These are phyloP conservation scores for Mycena olivaceomarginata DNA, from an alignment of 768 basidiomycete genomes.

Conservation along the genomic window DNA sequence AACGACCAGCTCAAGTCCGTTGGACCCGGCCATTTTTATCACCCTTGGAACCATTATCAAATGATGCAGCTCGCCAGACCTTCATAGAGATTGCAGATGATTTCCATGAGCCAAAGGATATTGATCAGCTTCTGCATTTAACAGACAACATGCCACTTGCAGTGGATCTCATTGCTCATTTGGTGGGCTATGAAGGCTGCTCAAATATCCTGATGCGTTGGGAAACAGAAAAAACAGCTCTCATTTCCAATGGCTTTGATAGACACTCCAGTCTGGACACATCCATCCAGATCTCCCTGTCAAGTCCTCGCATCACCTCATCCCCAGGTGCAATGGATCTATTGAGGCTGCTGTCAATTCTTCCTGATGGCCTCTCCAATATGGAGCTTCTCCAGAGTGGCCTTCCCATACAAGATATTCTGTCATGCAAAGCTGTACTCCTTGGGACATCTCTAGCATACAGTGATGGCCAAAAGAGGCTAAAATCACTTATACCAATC, in stretches of 20 bases:
- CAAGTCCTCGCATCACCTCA: neutral
- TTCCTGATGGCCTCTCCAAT: neutral
- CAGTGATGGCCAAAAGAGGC: neutral
- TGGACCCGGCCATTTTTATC: too few relatives aligned
- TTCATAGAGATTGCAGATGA: neutral
- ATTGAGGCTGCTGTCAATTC: neutral
- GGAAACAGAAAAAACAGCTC: constrained; percentile 13
- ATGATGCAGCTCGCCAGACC: constrained; percentile 23
- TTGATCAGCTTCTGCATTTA: neutral
- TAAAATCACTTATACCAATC: neutral
- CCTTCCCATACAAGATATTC: neutral
- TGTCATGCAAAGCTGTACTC: neutral
- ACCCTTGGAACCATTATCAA: neutral
- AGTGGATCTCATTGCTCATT: too few relatives aligned
- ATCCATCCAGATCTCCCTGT: constrained; percentile 18
- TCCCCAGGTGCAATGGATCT: neutral
- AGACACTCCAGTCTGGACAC: constrained; percentile 4
- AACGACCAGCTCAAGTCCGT: too few relatives aligned
- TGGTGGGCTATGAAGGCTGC: constrained; percentile 13
- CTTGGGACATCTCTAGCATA: neutral
- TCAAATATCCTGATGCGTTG: neutral
- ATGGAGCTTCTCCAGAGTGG: neutral
- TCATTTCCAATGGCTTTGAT: constrained; percentile 15
- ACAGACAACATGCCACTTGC: too few relatives aligned
- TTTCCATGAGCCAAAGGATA: neutral